Base-by-base conservation (phyloP, 148 eudicot genomes). In the Rheum nobile region DNA sequence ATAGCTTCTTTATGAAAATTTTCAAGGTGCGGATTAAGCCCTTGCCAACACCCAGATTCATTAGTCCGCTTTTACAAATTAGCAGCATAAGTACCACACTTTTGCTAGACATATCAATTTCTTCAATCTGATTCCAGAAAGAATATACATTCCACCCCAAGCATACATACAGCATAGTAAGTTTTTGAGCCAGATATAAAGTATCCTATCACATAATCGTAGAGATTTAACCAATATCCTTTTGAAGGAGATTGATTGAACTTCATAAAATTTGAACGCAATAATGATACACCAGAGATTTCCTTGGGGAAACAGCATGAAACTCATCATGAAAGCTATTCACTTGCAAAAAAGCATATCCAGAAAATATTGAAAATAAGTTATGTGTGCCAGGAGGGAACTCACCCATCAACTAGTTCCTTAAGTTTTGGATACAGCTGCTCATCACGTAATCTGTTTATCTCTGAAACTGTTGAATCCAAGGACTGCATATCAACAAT, bases 401-500 rank as follows among this genome's bases (percentile, higher is more conserved):
- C 97, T 86, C 81, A 92, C 99, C 82, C 96, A 72, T 90, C 94
- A 80, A 92, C 94, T 74, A 95, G 97, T 35, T 83, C 86, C 73
- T 85, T 88, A 68, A 95, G 94, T 83, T 83, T 95, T 34, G 97
- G 97, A 78, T 85, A 85, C 44, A 95, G 77, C 68, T 92, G 99
- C 75, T 88, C 83, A 82, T 95, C 99, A 55, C 99, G 99, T 37
- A 95, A 77, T 34, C 91, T 85, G 75, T 87, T 92, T 47, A 95
- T 95, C 81, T 95, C 99, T 31, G 88, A 88, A 59, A 95, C 97
- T 11, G 99, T 95, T 29, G 96, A 90, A 83, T 95, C 99, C 94
- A 95, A 86, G 67, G 99, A 90, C 81, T 92, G 97, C 97, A 95
- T 90, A 83, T 95, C 99, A 26, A 95, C 97, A 65, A 92, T 86